A percentile compares a stretch with the other conserved stretches of the same genome.
These are phyloP conservation scores for Pleurostoma richardsiae DNA, from an alignment of 2,329 filamentous ascomycete species.

Conservation along the genomic window DNA sequence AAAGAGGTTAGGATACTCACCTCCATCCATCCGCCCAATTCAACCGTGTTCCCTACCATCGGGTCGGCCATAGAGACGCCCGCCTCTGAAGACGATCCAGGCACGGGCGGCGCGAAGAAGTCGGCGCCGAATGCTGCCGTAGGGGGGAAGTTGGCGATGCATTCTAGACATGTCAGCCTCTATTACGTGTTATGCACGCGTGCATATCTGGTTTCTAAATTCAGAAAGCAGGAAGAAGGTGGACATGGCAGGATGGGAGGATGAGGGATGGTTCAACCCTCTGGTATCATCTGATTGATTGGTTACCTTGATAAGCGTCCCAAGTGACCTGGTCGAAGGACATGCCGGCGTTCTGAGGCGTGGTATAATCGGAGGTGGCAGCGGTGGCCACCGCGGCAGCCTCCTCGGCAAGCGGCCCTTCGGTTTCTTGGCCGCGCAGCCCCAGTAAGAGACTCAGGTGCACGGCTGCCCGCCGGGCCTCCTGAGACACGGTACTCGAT, in stretches of 20 bases:
- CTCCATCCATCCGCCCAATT: too few relatives aligned
- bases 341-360: neutral
- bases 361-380: neutral
- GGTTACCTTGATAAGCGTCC: neutral
- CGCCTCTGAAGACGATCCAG: neutral
- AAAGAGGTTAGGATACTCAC: too few relatives aligned
- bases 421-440: too few relatives aligned
- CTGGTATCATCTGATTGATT: neutral
- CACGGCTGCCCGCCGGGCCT: slow-evolving; percentile 8
- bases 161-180: neutral
- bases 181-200: neutral
- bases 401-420: too few relatives aligned
- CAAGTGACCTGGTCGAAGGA: neutral
- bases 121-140: neutral
- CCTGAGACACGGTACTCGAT: slow-evolving; percentile 5
- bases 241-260: too few relatives aligned
- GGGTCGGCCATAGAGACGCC: too few relatives aligned
- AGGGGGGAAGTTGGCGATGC: neutral
- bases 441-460: neutral
- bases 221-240: too few relatives aligned
- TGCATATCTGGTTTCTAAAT: too few relatives aligned
- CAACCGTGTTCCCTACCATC: too few relatives aligned
- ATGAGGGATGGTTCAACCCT: neutral
- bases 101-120: neutral
- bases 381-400: neutral